Evolutionary conservation across 768 basidiomycete genomes (phyloP).

Genomic region (Amanita molliuscula): DNA sequence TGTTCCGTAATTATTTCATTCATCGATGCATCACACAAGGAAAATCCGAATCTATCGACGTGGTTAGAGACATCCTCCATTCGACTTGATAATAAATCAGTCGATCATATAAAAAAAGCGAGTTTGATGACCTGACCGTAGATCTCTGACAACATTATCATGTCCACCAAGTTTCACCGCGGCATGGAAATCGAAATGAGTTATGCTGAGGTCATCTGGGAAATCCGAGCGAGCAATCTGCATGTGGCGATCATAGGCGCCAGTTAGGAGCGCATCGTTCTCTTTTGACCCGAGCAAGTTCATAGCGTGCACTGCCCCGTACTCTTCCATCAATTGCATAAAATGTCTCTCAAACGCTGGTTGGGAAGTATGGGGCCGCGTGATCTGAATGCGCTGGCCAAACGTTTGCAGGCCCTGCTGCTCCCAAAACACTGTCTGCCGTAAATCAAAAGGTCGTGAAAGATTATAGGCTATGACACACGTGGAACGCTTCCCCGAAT

Average conservation of each 20-base stretch:
- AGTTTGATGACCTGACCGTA: conserved; percentile 34
- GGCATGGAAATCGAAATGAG: conserved; percentile 92
- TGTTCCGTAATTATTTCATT: conserved; percentile 79
- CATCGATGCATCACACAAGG: conserved; percentile 58
- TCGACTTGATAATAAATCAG: conserved; percentile 28
- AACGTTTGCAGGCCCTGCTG: conserved; percentile 95
- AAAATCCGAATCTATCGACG: conserved; percentile 78
- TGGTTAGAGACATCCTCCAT: conserved; percentile 48
- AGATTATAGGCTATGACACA: conserved; percentile 32
- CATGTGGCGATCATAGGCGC: conserved; percentile 77
- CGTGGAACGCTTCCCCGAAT: conserved; percentile 92
- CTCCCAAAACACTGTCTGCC: conserved; percentile 86
- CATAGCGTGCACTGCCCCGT: conserved; percentile 76
- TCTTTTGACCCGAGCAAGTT: conserved; percentile 91
- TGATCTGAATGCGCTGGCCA: conserved; percentile 89
- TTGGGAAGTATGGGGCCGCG: conserved; percentile 90
- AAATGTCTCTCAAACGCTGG: conserved; percentile 97
- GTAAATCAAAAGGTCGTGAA: conserved; percentile 7
- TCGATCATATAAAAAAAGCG: neutral
- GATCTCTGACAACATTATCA: conserved; percentile 70
- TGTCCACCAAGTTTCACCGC: conserved; percentile 75
- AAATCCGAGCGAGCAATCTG: conserved; percentile 50
- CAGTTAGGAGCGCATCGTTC: conserved; percentile 78
- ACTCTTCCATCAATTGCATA: conserved; percentile 75
- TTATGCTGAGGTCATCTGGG: conserved; percentile 64